Conservation (phyloP, 2,329 filamentous ascomycete species). For the Fusarium avenaceum region DNA sequence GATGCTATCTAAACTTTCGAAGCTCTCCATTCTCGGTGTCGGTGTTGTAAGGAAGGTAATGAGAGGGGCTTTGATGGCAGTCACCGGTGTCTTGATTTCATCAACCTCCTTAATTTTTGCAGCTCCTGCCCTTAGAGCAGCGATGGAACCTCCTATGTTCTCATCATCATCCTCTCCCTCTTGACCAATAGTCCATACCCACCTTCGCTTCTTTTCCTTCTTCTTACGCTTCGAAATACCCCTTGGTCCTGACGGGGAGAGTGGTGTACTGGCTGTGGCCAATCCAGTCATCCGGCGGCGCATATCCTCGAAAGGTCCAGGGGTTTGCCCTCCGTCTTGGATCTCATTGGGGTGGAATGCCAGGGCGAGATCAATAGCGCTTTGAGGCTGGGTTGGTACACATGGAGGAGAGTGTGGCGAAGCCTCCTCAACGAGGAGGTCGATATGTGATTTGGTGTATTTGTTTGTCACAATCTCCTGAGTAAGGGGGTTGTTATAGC, state of each 20-base stretch:
- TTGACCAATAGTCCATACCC: conserved; percentile 75
- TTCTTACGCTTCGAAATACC: conserved; percentile 67
- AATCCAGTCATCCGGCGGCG: conserved; percentile 67
- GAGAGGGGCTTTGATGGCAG: conserved; percentile 39
- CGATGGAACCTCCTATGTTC: conserved; percentile 59
- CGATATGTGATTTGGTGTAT: conserved; percentile 74
- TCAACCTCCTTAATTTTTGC: conserved; percentile 40
- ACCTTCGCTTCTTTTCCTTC: conserved; percentile 72
- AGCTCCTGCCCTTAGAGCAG: conserved; percentile 55
- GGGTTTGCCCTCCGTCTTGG: conserved; percentile 72
- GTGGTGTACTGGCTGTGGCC: conserved; percentile 57
- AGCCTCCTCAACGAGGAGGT: conserved; percentile 70
- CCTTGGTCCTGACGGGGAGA: conserved; percentile 57
- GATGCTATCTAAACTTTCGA: conserved; percentile 39
- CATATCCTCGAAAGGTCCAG: conserved; percentile 75
- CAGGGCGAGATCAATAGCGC: conserved; percentile 63
- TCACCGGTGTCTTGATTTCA: conserved; percentile 42
- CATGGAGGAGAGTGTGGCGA: conserved; percentile 61
- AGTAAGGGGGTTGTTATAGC: conserved; percentile 72
- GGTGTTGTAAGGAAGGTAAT: conserved; percentile 51
- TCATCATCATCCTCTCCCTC: conserved; percentile 64
- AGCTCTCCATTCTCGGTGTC: conserved; percentile 59
- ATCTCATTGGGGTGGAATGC: conserved; percentile 68
- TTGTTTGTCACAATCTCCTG: conserved; percentile 74
- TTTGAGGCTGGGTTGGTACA: conserved; percentile 55